phyloP scores from a whole-genome alignment of 495 filamentous ascomycete species.

The Penicillium parvum region DNA sequence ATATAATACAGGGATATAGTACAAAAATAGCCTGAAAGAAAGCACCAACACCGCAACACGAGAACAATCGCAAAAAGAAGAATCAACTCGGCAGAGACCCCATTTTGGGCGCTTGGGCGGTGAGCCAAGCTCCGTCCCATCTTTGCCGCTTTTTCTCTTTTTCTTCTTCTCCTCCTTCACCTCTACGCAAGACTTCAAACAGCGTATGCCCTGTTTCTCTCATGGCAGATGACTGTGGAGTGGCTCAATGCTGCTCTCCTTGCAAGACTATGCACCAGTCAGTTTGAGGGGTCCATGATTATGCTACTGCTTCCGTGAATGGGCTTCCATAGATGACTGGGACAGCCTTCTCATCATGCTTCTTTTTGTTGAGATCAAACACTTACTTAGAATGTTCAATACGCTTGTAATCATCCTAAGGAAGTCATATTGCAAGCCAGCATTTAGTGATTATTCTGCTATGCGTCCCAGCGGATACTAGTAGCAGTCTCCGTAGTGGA shows the following conservation, averaged over 20 bases:
- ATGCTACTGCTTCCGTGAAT: constrained; percentile 27
- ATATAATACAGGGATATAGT: constrained; percentile 15
- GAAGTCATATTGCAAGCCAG: too few species aligned
- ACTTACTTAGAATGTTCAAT: too few species aligned
- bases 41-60: background rate
- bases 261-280: constrained; percentile 43
- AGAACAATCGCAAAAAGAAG: constrained; percentile 24
- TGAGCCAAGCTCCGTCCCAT: constrained; percentile 2
- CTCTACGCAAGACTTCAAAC: constrained; percentile 38
- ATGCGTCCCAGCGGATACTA: too few species aligned
- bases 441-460: too few species aligned
- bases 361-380: too few species aligned
- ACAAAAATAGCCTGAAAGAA: constrained; percentile 10
- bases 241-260: constrained; percentile 22
- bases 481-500: too few species aligned
- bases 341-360: too few species aligned
- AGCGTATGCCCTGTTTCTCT: constrained; percentile 25
- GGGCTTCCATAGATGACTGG: constrained; percentile 49
- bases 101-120: too few species aligned
- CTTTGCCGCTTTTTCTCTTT: constrained; percentile 9
- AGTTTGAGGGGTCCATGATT: constrained; percentile 50
- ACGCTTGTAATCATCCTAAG: too few species aligned
- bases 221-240: constrained; percentile 30
- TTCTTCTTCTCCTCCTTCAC: constrained; percentile 28
- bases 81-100: constrained; percentile 18